A percentile compares a stretch with the other conserved stretches of the same genome.
Conservation (phyloP, 257 asterid species). For the Mitragyna speciosa region DNA sequence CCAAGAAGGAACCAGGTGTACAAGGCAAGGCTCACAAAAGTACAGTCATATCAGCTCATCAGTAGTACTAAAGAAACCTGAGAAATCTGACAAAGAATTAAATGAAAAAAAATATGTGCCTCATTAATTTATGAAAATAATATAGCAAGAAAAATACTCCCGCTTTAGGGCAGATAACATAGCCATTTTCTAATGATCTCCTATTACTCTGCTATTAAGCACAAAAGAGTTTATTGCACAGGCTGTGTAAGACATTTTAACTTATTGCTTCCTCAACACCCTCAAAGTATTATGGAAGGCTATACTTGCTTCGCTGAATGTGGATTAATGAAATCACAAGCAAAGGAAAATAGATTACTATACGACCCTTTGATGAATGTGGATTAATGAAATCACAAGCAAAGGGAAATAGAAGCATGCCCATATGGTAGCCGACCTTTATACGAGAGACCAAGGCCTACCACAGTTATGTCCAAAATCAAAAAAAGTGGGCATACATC, state of each 20-base stretch:
- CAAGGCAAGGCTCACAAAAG: neutral
- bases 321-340: neutral
- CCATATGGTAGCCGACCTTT: neutral
- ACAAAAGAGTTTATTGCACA: too few relatives aligned
- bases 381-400: neutral
- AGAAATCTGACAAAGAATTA: too few relatives aligned
- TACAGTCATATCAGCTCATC: neutral
- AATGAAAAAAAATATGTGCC: neutral
- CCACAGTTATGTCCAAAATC: neutral
- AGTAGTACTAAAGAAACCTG: neutral
- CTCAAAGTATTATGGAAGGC: neutral
- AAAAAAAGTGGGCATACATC: neutral
- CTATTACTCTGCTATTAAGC: neutral
- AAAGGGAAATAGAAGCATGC: neutral
- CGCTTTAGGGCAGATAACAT: neutral
- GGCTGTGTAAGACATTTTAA: neutral
- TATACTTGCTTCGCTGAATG: neutral
- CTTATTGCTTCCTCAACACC: neutral
- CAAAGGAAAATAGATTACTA: neutral
- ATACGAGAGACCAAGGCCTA: neutral
- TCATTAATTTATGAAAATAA: neutral
- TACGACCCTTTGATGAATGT: neutral
- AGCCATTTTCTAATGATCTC: neutral
- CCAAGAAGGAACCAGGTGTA: neutral
- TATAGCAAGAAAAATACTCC: neutral